phyloP scores from a whole-genome alignment of 495 filamentous ascomycete species.

The Penicillium herquei region DNA sequence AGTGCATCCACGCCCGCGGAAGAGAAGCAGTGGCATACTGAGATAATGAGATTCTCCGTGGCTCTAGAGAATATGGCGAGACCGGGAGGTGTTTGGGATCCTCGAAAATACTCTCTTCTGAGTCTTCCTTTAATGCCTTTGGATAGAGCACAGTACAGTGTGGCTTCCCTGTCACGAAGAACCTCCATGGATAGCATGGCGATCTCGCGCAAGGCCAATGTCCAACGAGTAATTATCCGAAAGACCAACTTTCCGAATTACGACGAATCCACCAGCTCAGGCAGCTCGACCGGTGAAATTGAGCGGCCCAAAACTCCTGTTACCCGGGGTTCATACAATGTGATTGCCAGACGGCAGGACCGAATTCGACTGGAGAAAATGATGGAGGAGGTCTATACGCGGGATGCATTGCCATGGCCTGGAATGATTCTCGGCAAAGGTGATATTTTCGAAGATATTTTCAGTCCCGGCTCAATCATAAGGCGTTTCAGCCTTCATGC shows the following conservation, averaged over 20 bases:
- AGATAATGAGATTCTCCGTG: slow-evolving; percentile 34
- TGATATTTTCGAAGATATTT: slow-evolving; percentile 50
- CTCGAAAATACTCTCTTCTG: slow-evolving; percentile 49
- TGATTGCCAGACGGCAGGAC: slow-evolving; percentile 68
- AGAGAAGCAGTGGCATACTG: slow-evolving; percentile 69
- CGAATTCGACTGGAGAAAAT: slow-evolving; percentile 73
- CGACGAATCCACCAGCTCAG: slow-evolving; percentile 23
- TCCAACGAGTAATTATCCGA: slow-evolving; percentile 79
- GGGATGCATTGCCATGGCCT: slow-evolving; percentile 79
- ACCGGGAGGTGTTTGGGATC: slow-evolving; percentile 22
- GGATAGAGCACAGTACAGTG: slow-evolving; percentile 64
- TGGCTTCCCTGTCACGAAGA: slow-evolving; percentile 67
- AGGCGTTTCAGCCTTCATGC: slow-evolving; percentile 64
- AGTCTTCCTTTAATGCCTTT: slow-evolving; percentile 70
- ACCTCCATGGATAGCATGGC: slow-evolving; percentile 79
- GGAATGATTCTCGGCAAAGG: slow-evolving; percentile 69
- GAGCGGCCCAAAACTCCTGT: slow-evolving; percentile 29
- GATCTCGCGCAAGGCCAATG: slow-evolving; percentile 55
- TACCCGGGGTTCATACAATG: slow-evolving; percentile 18
- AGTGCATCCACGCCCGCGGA: slow-evolving; percentile 85
- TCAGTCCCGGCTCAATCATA: slow-evolving; percentile 75
- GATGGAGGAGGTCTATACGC: slow-evolving; percentile 80
- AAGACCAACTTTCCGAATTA: slow-evolving; percentile 72
- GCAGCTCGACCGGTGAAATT: slow-evolving; percentile 21
- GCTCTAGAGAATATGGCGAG: slow-evolving; percentile 22